Evolutionary conservation across 805 yeast species (phyloP).

Genomic region (Suhomyces kilbournensis): DNA sequence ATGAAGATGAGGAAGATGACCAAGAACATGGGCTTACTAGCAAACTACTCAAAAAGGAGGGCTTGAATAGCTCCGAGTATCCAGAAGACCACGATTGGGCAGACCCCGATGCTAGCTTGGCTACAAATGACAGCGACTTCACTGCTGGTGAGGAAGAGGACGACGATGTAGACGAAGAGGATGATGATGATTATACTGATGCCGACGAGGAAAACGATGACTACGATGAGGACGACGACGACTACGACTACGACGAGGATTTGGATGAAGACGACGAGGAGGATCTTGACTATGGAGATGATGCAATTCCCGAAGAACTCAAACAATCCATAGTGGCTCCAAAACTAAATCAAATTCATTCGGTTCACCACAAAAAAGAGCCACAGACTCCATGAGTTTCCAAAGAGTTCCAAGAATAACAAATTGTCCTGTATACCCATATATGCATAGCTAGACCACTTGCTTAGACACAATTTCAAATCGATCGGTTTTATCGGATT

Average conservation of each 20-base stretch:
- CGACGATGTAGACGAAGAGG: slow-evolving; percentile 21
- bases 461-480: neutral
- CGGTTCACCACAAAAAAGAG: neutral
- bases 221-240: slow-evolving; percentile 24
- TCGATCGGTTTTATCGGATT: too few species aligned
- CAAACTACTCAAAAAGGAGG: neutral
- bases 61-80: slow-evolving; percentile 13
- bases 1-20: slow-evolving; percentile 22
- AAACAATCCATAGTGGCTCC: neutral
- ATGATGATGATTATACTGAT: slow-evolving; percentile 12
- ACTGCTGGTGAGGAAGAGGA: slow-evolving; percentile 20
- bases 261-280: slow-evolving; percentile 14
- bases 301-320: slow-evolving; percentile 11
- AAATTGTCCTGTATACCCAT: neutral
- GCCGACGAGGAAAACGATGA: slow-evolving; percentile 19
- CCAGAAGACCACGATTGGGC: slow-evolving; percentile 8
- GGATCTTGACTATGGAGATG: slow-evolving; percentile 11
- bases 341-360: neutral
- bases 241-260: slow-evolving; percentile 20
- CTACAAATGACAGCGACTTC: slow-evolving; percentile 12
- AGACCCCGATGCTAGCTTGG: slow-evolving; percentile 10
- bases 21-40: slow-evolving; percentile 23
- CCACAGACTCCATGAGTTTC: neutral
- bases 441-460: neutral
- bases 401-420: neutral